These are phyloP conservation scores for Luffa acutangula DNA, from an alignment of 306 rosid species.

Conservation along the genomic window DNA sequence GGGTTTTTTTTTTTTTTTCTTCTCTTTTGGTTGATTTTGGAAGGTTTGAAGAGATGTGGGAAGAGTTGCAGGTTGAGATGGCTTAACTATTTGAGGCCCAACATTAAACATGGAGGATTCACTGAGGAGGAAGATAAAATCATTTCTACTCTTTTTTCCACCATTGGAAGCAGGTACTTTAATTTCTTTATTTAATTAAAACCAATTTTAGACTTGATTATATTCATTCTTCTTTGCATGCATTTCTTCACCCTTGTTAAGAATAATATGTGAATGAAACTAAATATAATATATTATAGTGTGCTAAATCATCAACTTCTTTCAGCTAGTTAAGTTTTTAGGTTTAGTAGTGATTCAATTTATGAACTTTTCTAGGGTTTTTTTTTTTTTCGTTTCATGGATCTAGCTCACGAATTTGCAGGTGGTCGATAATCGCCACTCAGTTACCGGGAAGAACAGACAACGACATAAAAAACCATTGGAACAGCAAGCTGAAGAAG, in stretches of 20 bases:
- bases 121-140: slow-evolving; percentile 8
- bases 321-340: background rate
- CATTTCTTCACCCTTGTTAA: background rate
- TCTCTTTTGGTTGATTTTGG: background rate
- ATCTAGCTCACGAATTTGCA: background rate
- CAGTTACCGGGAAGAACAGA: slow-evolving; percentile 3
- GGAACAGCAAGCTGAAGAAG: slow-evolving; percentile 10
- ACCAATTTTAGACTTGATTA: too few species aligned
- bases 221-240: background rate
- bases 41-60: slow-evolving; percentile 11
- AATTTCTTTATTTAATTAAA: too few species aligned
- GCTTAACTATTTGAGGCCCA: slow-evolving; percentile 8
- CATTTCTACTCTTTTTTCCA: slow-evolving; percentile 2
- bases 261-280: background rate
- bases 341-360: background rate
- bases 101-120: slow-evolving; percentile 10
- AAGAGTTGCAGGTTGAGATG: slow-evolving; percentile 11
- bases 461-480: background rate
- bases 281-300: too few species aligned
- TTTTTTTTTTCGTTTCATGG: background rate
- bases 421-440: background rate
- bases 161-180: slow-evolving; percentile 7
- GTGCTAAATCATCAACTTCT: too few species aligned
- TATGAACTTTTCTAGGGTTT: background rate
- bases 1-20: background rate